Base-by-base conservation (phyloP, 2,329 filamentous ascomycete species). In the Endoconidiophora polonica region DNA sequence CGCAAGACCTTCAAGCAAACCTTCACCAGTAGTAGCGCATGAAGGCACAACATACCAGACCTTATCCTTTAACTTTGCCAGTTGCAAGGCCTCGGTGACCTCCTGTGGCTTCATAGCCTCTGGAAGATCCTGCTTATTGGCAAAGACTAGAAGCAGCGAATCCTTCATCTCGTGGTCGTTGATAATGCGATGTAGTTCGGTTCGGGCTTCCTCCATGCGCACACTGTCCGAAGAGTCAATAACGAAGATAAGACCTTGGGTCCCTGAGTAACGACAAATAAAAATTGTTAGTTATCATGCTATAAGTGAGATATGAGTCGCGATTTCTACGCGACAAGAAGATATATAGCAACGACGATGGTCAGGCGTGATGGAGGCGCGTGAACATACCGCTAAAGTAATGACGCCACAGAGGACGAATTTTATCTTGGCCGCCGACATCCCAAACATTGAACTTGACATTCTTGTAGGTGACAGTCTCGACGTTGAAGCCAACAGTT, bases 361-460 rank as follows among this genome's bases (percentile, higher is more conserved):
- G 9, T 3, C 12, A 33, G 29, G 29, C 4, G 29, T 33, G 1
- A 33, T 33, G 29, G 29, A 33, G 29, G 29, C 29, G 29, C 29
- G 29, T 33, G 2, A 33, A 33, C 74, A 61, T 66, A 80, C 81
- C 83, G 58, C 79, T 83, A 64, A 94, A 96, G 72, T 96, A 96
- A 73, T 96, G 90, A 68, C 90, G 81, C 90, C 90, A 96, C 54
- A 96, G 72, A 56, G 90, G 90, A 58, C 90, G 78, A 62, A 96
- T 96, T 81, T 96, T 96, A 76, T 96, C 90, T 74, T 96, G 90
- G 57, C 90, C 90, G 67, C 90, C 90, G 54, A 96, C 90, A 72
- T 96, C 90, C 90, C 90, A 96, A 56, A 96, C 90, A 61, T 93
- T 96, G 74, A 96, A 96, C 69, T 95, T 93, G 68, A 95, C 88